phyloP scores from a whole-genome alignment of 2,329 filamentous ascomycete species.

The Calonectria pteridis region DNA sequence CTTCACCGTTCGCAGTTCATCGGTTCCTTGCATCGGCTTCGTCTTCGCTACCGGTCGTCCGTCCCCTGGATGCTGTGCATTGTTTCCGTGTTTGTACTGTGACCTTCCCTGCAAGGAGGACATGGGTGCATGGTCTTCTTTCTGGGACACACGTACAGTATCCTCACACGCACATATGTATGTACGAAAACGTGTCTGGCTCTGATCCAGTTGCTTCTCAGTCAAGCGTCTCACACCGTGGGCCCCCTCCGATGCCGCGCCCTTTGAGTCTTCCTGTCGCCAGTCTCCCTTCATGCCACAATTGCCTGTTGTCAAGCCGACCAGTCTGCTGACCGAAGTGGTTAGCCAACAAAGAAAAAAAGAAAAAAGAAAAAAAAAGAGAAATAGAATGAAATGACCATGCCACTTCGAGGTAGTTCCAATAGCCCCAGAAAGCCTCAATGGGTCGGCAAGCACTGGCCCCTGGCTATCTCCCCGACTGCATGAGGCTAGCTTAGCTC shows the following conservation, averaged over 20 bases:
- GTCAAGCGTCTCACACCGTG: background rate
- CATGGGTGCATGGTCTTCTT: background rate
- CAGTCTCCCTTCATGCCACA: background rate
- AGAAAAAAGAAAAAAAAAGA: background rate
- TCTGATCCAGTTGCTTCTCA: background rate
- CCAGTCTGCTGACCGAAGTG: background rate
- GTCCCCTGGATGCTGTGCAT: background rate
- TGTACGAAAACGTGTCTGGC: constrained; percentile 7
- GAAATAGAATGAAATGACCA: constrained; percentile 1
- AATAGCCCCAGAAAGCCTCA: background rate
- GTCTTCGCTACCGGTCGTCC: constrained; percentile 18
- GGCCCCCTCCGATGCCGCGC: background rate
- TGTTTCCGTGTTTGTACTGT: background rate
- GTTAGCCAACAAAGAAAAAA: background rate
- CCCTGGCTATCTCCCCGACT: constrained; percentile 19
- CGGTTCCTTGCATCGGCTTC: constrained; percentile 32
- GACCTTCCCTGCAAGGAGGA: background rate
- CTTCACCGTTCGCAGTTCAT: constrained; percentile 30
- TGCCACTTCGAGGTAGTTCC: constrained; percentile 10
- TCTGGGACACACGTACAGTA: background rate
- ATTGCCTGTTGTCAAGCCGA: constrained; percentile 6
- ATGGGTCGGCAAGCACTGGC: constrained; percentile 2
- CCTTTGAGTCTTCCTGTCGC: constrained; percentile 1
- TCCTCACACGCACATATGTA: constrained; percentile 9
- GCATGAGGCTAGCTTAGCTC: constrained; percentile 23